A percentile compares a stretch with the other conserved stretches of the same genome.
These are phyloP conservation scores for Tulasnella sp. DNA, from an alignment of 768 basidiomycete species.

Conservation along the genomic window DNA sequence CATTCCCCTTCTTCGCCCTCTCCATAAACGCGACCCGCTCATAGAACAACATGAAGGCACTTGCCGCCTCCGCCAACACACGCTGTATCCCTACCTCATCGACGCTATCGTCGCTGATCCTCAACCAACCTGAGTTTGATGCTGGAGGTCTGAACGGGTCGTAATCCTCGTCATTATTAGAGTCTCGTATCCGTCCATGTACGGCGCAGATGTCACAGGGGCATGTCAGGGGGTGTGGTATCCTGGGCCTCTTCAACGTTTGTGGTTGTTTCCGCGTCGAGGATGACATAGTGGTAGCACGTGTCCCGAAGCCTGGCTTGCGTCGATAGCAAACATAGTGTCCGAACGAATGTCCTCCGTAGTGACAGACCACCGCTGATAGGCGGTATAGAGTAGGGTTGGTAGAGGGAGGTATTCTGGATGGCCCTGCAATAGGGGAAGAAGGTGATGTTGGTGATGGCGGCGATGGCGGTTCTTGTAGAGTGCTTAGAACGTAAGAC, in stretches of 20 bases:
- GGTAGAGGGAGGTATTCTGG: neutral
- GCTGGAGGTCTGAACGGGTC: neutral
- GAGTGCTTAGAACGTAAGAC: neutral
- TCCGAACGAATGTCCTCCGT: slow-evolving; percentile 84
- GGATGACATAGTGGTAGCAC: no score
- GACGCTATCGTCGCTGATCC: slow-evolving; percentile 80
- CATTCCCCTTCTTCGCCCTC: neutral
- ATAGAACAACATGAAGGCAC: slow-evolving; percentile 89
- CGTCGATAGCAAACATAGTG: slow-evolving; percentile 90
- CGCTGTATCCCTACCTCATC: slow-evolving; percentile 62
- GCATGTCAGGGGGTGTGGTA: slow-evolving; percentile 28
- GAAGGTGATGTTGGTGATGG: slow-evolving; percentile 39
- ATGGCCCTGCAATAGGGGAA: neutral
- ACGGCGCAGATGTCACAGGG: slow-evolving; percentile 37
- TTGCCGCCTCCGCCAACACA: slow-evolving; percentile 63
- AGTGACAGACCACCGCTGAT: slow-evolving; percentile 81
- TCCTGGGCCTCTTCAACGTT: neutral
- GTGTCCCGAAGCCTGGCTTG: slow-evolving; percentile 42
- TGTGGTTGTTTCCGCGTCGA: neutral
- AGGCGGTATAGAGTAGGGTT: slow-evolving; percentile 69
- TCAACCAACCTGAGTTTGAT: slow-evolving; percentile 52
- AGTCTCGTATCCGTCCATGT: slow-evolving; percentile 48
- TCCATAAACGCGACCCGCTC: slow-evolving; percentile 44
- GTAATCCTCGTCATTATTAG: neutral
- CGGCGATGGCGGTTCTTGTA: slow-evolving; percentile 46